A percentile compares a stretch with the other conserved stretches of the same genome.
These are phyloP conservation scores for Clavariopsis aquatica DNA, from an alignment of 495 filamentous ascomycete genomes.

Conservation along the genomic window DNA sequence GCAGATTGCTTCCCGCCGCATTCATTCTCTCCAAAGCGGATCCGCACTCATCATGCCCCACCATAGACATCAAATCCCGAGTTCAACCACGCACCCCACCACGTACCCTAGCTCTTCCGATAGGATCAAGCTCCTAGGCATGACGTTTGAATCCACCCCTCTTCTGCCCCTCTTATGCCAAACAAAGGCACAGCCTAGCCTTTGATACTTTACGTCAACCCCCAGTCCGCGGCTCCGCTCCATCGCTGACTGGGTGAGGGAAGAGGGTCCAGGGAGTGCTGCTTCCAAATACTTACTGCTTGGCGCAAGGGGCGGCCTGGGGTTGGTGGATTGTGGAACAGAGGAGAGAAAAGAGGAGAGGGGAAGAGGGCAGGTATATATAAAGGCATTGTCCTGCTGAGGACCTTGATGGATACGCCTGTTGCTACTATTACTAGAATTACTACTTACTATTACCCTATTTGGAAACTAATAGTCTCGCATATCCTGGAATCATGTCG, in stretches of 20 bases:
- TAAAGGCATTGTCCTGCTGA: slow-evolving; percentile 14
- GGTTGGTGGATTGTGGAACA: not conserved
- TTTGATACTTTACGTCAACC: not conserved
- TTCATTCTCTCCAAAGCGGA: too few relatives aligned
- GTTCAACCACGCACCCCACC: not conserved
- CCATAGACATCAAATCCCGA: not conserved
- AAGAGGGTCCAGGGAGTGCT: not conserved
- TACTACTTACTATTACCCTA: not conserved
- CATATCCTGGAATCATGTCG: slow-evolving; percentile 36
- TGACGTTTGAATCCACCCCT: not conserved
- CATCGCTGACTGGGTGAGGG: not conserved
- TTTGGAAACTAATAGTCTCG: slow-evolving; percentile 11
- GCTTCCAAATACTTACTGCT: not conserved
- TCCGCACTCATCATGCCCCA: not conserved
- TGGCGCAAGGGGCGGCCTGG: not conserved
- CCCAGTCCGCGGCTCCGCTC: not conserved
- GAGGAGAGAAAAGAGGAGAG: not conserved
- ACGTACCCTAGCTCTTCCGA: not conserved
- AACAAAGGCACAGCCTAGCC: not conserved
- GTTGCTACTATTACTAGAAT: not conserved
- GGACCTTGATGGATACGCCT: slow-evolving; percentile 26
- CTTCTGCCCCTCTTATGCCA: not conserved
- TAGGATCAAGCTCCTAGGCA: too few relatives aligned
- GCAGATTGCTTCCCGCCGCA: too few relatives aligned
- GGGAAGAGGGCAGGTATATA: slow-evolving; percentile 2